These are phyloP conservation scores for Musa acuminata DNA, from an alignment of 176 grass and related monocot genomes.

Conservation along the genomic window DNA sequence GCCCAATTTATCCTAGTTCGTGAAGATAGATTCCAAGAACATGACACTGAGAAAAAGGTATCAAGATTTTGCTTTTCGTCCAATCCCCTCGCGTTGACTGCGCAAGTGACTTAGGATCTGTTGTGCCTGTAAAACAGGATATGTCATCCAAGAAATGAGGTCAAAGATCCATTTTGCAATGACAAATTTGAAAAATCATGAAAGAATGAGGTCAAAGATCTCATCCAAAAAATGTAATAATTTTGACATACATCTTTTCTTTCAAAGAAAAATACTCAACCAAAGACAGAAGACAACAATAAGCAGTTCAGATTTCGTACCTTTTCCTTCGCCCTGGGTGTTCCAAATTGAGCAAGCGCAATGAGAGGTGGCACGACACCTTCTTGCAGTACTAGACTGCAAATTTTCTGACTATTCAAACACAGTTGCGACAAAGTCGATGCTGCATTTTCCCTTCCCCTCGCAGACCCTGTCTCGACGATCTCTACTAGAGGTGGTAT, in stretches of 20 bases:
- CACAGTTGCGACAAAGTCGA: too few species aligned
- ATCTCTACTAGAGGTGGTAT: constrained; percentile 40
- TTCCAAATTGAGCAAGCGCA: constrained; percentile 46
- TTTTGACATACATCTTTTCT: too few species aligned
- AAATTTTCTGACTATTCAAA: too few species aligned
- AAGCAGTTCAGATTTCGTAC: background rate
- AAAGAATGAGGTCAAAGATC: too few species aligned
- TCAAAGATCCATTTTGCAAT: too few species aligned
- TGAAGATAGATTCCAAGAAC: background rate
- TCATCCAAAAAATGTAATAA: too few species aligned
- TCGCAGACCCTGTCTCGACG: too few species aligned
- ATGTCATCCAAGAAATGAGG: background rate
- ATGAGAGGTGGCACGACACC: constrained; percentile 44
- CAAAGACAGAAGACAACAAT: background rate
- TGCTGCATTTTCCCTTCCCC: too few species aligned
- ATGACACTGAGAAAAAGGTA: background rate
- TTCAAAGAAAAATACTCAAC: too few species aligned
- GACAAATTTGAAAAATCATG: too few species aligned
- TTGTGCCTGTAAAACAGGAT: constrained; percentile 28
- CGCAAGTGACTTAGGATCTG: constrained; percentile 43
- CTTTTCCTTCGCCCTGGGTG: constrained; percentile 43
- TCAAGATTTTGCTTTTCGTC: constrained; percentile 28
- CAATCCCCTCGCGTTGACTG: constrained; percentile 22
- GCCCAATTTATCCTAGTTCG: background rate
- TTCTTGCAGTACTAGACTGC: too few species aligned